phyloP scores from a whole-genome alignment of 2,329 filamentous ascomycete genomes.

The Penicillium sp. region DNA sequence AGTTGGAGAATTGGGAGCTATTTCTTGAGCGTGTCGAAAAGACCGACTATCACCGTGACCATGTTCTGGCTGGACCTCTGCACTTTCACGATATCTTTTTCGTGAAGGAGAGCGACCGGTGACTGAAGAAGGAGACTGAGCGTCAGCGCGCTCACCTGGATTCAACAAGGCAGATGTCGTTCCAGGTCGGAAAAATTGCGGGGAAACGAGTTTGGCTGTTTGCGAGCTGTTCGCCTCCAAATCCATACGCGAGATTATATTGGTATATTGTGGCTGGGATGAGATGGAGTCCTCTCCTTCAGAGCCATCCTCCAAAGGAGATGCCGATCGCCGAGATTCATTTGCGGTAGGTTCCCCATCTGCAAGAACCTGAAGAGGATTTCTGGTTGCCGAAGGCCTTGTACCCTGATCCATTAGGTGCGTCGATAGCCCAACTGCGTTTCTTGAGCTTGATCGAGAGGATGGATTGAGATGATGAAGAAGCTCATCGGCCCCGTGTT shows the following conservation, averaged over 20 bases:
- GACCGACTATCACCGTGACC: background rate
- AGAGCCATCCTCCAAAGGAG: background rate
- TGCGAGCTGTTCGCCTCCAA: background rate
- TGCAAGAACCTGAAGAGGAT: background rate
- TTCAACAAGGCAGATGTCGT: background rate
- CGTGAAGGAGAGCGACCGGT: slow-evolving; percentile 1
- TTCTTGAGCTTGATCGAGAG: background rate
- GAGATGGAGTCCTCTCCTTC: background rate
- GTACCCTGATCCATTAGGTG: background rate
- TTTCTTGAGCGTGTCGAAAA: background rate
- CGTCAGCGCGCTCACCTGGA: background rate
- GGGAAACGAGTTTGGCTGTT: background rate
- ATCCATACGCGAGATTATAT: too few relatives aligned
- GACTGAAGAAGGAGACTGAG: background rate
- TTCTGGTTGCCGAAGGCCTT: background rate
- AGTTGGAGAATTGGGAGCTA: background rate
- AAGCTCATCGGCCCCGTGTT: slow-evolving; percentile 6
- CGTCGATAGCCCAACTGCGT: background rate
- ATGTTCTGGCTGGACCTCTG: background rate
- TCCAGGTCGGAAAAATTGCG: background rate
- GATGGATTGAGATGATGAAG: slow-evolving; percentile 10
- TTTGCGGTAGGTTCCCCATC: background rate
- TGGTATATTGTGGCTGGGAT: background rate
- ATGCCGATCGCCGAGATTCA: background rate
- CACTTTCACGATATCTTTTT: slow-evolving; percentile 16